These are phyloP conservation scores for Udeniomyces megalosporus DNA, from an alignment of 768 basidiomycete species.

Conservation along the genomic window DNA sequence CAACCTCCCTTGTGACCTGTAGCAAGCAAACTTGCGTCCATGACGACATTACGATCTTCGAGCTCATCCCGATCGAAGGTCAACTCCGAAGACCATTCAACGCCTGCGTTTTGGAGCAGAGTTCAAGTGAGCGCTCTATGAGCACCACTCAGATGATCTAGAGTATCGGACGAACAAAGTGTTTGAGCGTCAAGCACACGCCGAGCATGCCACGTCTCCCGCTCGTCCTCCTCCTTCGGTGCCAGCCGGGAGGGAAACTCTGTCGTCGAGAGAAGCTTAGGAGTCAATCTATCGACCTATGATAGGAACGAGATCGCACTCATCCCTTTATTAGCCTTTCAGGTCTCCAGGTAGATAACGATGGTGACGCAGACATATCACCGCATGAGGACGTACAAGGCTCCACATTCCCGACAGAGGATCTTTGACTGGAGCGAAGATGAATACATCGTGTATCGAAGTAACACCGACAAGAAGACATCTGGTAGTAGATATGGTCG, in stretches of 20 bases:
- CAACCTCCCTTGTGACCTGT: conserved; percentile 2
- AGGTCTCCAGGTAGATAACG: too few relatives aligned
- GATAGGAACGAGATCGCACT: too few relatives aligned
- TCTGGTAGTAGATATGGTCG: background rate
- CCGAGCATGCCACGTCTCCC: background rate
- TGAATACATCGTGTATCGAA: background rate
- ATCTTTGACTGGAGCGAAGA: background rate
- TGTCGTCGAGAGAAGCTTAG: background rate
- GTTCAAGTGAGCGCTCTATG: too few relatives aligned
- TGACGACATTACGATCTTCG: background rate
- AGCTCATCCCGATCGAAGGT: background rate
- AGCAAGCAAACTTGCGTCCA: conserved; percentile 1
- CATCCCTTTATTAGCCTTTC: too few relatives aligned
- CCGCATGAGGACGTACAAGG: background rate
- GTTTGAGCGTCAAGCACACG: conserved; percentile 1
- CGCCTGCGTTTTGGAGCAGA: background rate
- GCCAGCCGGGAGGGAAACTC: background rate
- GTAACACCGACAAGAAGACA: background rate
- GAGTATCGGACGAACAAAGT: background rate
- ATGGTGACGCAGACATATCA: too few relatives aligned
- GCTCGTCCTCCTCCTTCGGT: background rate
- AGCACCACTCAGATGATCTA: too few relatives aligned
- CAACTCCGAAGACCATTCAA: conserved; percentile 1
- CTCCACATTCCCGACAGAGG: background rate
- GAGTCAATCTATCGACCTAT: background rate